Percentiles rank a stretch among this genome's conserved stretches.
phyloP scores from a whole-genome alignment of 2,329 filamentous ascomycete species.

The Anisogramma anomala region DNA sequence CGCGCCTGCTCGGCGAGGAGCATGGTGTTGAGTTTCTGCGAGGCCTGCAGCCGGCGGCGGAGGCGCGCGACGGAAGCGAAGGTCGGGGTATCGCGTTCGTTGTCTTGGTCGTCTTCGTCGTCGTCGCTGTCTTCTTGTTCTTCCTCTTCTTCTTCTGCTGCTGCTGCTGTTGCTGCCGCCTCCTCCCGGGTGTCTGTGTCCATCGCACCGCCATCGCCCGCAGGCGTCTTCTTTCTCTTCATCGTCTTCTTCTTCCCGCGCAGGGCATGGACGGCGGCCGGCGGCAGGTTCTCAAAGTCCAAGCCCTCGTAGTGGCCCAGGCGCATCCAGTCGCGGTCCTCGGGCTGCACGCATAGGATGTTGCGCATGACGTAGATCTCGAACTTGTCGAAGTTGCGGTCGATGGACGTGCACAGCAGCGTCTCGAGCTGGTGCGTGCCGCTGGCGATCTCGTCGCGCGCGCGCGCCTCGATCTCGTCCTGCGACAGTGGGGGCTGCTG shows the following conservation, averaged over 20 bases:
- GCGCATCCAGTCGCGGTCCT: constrained; percentile 67
- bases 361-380: constrained; percentile 88
- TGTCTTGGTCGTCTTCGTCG: constrained; percentile 16
- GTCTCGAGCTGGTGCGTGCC: constrained; percentile 80
- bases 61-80: constrained; percentile 60
- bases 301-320: constrained; percentile 73
- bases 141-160: too few relatives aligned
- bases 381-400: constrained; percentile 76
- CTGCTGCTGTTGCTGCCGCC: too few relatives aligned
- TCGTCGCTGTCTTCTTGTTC: too few relatives aligned
- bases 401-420: constrained; percentile 66
- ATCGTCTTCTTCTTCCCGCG: too few relatives aligned
- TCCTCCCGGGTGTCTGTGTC: constrained; percentile 17
- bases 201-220: constrained; percentile 12
- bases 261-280: neutral
- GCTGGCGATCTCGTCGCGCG: constrained; percentile 67
- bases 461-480: constrained; percentile 32
- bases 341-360: constrained; percentile 56
- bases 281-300: constrained; percentile 28
- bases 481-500: constrained; percentile 13
- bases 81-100: constrained; percentile 33
- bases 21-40: constrained; percentile 59
- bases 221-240: neutral
- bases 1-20: constrained; percentile 58
- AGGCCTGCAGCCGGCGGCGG: constrained; percentile 64